Base-by-base conservation (phyloP, 2,329 filamentous ascomycete species). In the Aspergillus ochraceoroseus region DNA sequence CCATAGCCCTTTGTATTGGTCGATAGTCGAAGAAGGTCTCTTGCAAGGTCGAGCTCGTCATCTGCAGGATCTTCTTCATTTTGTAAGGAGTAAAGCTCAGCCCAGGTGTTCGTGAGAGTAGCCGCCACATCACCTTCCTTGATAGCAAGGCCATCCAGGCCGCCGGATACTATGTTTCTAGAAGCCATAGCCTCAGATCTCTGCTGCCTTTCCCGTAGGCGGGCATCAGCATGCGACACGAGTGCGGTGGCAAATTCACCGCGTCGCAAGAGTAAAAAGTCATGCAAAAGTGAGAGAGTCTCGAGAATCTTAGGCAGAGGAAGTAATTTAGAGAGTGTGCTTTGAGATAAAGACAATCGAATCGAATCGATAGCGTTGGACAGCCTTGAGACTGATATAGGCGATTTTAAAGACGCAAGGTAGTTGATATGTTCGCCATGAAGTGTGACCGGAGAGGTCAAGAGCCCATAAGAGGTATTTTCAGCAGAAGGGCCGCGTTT, bases 231-330 rank as follows among this genome's bases (percentile, higher is more conserved):
- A 66, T 95, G 86, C 23, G 83, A 78, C 1, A 94, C 87, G 17
- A 98, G 67, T 0, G 85, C 83, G 65, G 92, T 81, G 13, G 89
- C 87, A 61, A 98, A 98, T 61, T 96, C 92, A 37, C 90, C 90
- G 22, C 87, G 78, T 1, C 85, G 83, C 0, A 98, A 74, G 2
- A 98, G 74, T 52, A 95, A 87, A 65, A 94, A 95, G 41, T 92
- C 82, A 32, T 89, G 77, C 1, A 95, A 72, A 6, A 95, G 72
- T 18, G 80, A 78, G 9, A 96, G 70, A 34, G 85, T 79, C 49
- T 92, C 83, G 4, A 87, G 70, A 3, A 95, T 87, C 53, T 79
- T 84, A 7, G 77, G 73, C 4, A 88, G 69, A 0, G 92, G 92
- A 3, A 98, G 66, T 0, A 96, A 72, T 55, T 85, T 83, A 37